These are phyloP conservation scores for Vanilla planifolia DNA, from an alignment of 106 monocot genomes.

Conservation along the genomic window DNA sequence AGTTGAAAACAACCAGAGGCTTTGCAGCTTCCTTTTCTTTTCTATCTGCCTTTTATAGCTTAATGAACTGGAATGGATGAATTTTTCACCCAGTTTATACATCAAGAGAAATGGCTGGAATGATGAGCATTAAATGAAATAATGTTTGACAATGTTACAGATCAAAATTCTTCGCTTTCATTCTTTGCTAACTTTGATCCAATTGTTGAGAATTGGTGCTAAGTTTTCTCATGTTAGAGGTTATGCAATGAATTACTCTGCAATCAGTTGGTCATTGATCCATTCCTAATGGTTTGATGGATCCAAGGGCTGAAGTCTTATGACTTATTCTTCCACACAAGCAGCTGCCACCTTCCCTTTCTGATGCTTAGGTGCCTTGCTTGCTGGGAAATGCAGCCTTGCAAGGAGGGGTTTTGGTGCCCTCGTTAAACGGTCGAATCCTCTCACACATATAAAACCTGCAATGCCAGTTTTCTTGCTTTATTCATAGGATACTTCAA, in stretches of 20 bases:
- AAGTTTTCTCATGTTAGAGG: conserved; percentile 10
- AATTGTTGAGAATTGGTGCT: conserved; percentile 1
- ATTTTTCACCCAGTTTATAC: conserved; percentile 2
- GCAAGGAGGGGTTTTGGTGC: conserved; percentile 23
- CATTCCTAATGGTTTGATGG: conserved; percentile 5
- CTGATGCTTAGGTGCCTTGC: conserved; percentile 7
- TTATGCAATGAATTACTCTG: neutral
- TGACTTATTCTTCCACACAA: neutral
- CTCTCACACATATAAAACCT: conserved; percentile 27
- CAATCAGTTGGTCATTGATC: conserved; percentile 6
- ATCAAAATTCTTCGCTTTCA: conserved; percentile 7
- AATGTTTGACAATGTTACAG: conserved; percentile 8
- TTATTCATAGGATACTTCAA: too few species aligned
- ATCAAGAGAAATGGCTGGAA: conserved; percentile 9
- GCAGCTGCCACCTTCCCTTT: neutral
- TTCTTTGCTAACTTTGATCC: neutral
- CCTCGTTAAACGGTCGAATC: conserved; percentile 18
- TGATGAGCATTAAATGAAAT: conserved; percentile 10
- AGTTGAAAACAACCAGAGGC: too few species aligned
- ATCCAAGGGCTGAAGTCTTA: neutral
- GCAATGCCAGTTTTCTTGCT: neutral
- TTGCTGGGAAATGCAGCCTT: conserved; percentile 19
- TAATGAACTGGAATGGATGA: conserved; percentile 9
- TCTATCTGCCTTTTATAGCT: too few species aligned
- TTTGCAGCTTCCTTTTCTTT: too few species aligned